These are phyloP conservation scores for Clausena lansium DNA, from an alignment of 345 rosid genomes.

Conservation along the genomic window DNA sequence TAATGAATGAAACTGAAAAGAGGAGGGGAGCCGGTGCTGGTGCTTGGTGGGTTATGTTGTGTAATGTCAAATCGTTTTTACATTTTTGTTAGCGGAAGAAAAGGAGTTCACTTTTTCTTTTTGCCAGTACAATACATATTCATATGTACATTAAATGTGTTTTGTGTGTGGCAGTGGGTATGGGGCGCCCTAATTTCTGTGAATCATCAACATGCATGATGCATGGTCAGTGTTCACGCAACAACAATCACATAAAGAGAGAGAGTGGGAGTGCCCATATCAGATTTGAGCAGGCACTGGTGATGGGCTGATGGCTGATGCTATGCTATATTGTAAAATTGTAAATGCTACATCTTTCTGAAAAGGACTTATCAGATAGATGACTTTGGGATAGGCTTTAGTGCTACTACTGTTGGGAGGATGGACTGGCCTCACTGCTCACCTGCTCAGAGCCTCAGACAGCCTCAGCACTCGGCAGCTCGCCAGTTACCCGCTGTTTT, in stretches of 20 bases:
- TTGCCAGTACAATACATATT: too few relatives aligned
- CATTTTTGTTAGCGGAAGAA: conserved; percentile 6
- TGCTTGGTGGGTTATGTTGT: background rate
- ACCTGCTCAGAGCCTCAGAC: too few relatives aligned
- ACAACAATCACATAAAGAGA: too few relatives aligned
- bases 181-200: too few relatives aligned
- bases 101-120: too few relatives aligned
- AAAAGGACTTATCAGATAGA: conserved; percentile 14
- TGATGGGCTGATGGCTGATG: background rate
- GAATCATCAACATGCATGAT: too few relatives aligned
- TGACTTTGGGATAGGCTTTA: background rate
- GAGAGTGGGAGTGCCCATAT: too few relatives aligned
- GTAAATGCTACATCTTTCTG: conserved; percentile 4
- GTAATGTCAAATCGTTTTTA: conserved; percentile 13
- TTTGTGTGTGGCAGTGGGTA: too few relatives aligned
- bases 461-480: background rate
- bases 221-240: too few relatives aligned
- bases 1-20: too few relatives aligned
- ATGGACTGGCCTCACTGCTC: background rate
- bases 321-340: background rate
- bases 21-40: background rate
- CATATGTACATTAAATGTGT: too few relatives aligned
- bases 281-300: too few relatives aligned
- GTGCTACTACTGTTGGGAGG: background rate
- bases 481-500: background rate